phyloP scores from a whole-genome alignment of 2,329 filamentous ascomycete species.

The Fusarium dimerum region DNA sequence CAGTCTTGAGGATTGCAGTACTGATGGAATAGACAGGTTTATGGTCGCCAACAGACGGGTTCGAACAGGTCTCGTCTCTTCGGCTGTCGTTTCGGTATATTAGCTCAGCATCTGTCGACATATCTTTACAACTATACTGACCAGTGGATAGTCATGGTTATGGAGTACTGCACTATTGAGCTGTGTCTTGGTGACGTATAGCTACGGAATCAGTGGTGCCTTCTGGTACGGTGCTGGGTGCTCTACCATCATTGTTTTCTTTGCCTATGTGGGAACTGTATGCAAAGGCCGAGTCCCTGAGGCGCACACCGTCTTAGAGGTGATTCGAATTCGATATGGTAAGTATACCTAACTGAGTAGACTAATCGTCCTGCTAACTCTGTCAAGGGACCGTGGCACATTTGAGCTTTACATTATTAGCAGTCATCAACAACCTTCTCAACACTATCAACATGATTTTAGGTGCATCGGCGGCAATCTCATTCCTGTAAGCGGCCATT shows the following conservation, averaged over 20 bases:
- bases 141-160: constrained; percentile 6
- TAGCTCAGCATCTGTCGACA: background rate
- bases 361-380: background rate
- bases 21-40: constrained; percentile 2
- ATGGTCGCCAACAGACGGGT: constrained; percentile 14
- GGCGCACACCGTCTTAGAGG: constrained; percentile 80
- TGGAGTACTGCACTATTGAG: constrained; percentile 13
- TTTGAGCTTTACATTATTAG: constrained; percentile 77
- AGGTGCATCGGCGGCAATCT: constrained; percentile 65
- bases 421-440: constrained; percentile 79
- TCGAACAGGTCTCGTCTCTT: constrained; percentile 10
- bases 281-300: constrained; percentile 83
- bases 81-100: constrained; percentile 10
- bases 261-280: constrained; percentile 86
- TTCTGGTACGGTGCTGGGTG: constrained; percentile 13
- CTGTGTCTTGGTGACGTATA: constrained; percentile 12
- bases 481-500: constrained; percentile 26
- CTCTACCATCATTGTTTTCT: constrained; percentile 65
- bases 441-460: constrained; percentile 87
- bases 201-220: constrained; percentile 11
- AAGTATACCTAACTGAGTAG: background rate
- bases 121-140: background rate
- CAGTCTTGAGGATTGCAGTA: background rate
- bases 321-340: constrained; percentile 73
- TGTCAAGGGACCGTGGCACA: constrained; percentile 62